Evolutionary conservation across 306 rosid species (phyloP).

Genomic region (Vicia villosa): DNA sequence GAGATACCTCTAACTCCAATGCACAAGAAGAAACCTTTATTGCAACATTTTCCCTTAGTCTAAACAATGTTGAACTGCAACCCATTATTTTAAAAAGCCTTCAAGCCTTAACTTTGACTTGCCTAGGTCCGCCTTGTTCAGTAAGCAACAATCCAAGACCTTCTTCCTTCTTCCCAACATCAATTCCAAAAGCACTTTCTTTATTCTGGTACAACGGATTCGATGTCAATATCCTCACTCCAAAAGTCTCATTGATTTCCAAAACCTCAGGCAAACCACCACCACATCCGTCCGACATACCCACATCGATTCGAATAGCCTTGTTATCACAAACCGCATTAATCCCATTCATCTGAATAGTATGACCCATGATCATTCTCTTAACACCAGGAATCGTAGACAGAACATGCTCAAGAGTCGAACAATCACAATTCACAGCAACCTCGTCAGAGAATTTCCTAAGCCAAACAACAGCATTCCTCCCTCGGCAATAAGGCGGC

Average conservation of each 20-base stretch:
- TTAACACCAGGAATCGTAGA: slow-evolving; percentile 75
- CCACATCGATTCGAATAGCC: slow-evolving; percentile 87
- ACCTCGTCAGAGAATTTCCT: slow-evolving; percentile 64
- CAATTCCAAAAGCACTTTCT: slow-evolving; percentile 9
- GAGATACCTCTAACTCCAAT: slow-evolving; percentile 18
- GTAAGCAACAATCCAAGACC: slow-evolving; percentile 42
- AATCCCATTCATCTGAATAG: slow-evolving; percentile 70
- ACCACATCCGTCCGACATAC: slow-evolving; percentile 77
- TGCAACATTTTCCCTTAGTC: slow-evolving; percentile 18
- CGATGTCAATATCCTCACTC: slow-evolving; percentile 60
- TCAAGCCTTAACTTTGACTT: slow-evolving; percentile 75
- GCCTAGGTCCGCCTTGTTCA: slow-evolving; percentile 42
- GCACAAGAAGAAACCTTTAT: background rate
- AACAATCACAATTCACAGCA: slow-evolving; percentile 64
- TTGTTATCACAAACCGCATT: slow-evolving; percentile 64
- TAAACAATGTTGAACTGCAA: background rate
- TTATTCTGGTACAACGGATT: slow-evolving; percentile 50
- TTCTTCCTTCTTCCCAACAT: slow-evolving; percentile 31
- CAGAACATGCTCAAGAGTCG: slow-evolving; percentile 69
- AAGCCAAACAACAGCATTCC: slow-evolving; percentile 68
- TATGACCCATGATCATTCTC: slow-evolving; percentile 87
- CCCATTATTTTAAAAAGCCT: background rate
- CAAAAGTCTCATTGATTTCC: slow-evolving; percentile 55
- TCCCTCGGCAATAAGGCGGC: slow-evolving; percentile 51
- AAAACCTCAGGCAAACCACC: slow-evolving; percentile 81